Conservation (phyloP, 345 rosid species). For the Melaleuca quinquenervia region DNA sequence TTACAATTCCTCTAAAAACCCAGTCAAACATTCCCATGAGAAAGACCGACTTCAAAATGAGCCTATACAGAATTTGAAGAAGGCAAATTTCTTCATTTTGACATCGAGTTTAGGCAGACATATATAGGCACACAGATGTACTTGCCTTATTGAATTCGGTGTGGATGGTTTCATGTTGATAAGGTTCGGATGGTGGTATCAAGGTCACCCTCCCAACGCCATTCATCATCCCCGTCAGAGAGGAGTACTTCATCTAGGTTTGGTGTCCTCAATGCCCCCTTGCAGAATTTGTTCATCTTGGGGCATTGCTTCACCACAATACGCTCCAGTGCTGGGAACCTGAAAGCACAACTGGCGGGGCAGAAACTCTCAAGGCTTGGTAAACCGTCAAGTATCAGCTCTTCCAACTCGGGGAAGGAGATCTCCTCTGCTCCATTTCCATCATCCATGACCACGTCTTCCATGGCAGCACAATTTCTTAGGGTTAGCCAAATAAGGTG, state of each 20-base stretch:
- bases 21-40: not conserved
- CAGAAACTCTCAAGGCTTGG: not conserved
- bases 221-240: too few relatives aligned
- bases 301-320: not conserved
- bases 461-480: not conserved
- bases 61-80: not conserved
- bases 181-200: too few relatives aligned
- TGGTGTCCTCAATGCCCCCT: too few relatives aligned
- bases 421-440: not conserved
- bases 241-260: too few relatives aligned
- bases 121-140: not conserved
- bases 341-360: accelerated
- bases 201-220: too few relatives aligned
- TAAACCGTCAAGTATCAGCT: accelerated
- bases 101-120: not conserved
- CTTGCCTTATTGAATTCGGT: not conserved
- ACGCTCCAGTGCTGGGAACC: accelerated
- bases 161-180: not conserved
- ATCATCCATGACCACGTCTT: not conserved
- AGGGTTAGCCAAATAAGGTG: accelerated
- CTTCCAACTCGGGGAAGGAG: accelerated
- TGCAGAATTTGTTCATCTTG: too few relatives aligned
- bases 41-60: not conserved
- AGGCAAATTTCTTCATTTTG: not conserved
- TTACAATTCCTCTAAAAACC: too few relatives aligned